phyloP scores from a whole-genome alignment of 257 asterid genomes.

The Jasminum sambac region DNA sequence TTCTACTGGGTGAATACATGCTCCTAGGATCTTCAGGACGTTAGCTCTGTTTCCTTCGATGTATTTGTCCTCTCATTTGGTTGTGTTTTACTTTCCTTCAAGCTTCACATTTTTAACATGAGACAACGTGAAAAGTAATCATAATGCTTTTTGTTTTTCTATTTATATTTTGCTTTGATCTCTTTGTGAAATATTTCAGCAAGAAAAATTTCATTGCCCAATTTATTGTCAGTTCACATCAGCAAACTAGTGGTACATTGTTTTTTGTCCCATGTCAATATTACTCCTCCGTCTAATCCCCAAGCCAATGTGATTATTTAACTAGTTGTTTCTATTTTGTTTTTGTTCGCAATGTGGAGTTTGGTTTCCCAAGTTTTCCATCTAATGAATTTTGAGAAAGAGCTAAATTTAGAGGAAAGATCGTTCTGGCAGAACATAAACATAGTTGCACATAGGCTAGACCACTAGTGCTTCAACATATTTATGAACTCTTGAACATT shows the following conservation, averaged over 20 bases:
- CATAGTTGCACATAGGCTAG: not conserved
- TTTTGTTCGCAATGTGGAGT: slow-evolving; percentile 7
- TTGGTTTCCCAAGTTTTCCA: not conserved
- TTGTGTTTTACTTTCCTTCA: slow-evolving; percentile 10
- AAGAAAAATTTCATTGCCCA: not conserved
- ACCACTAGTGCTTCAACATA: not conserved
- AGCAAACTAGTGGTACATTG: not conserved
- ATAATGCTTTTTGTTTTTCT: not conserved
- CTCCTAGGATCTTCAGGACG: slow-evolving; percentile 1
- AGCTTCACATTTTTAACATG: not conserved
- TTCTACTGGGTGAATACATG: not conserved
- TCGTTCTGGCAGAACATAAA: slow-evolving; percentile 9
- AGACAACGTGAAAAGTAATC: not conserved
- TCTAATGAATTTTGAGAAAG: slow-evolving; percentile 8
- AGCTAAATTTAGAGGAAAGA: slow-evolving; percentile 13
- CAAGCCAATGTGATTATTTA: slow-evolving; percentile 12
- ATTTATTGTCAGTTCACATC: slow-evolving; percentile 4
- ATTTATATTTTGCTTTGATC: not conserved
- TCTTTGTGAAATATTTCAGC: slow-evolving; percentile 11
- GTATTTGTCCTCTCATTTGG: slow-evolving; percentile 6
- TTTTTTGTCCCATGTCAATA: not conserved
- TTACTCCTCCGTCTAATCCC: slow-evolving; percentile 2
- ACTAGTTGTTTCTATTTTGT: not conserved
- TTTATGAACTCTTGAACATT: not conserved
- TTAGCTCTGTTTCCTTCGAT: not conserved